phyloP scores from a whole-genome alignment of 306 rosid species.

The Canavalia gladiata region DNA sequence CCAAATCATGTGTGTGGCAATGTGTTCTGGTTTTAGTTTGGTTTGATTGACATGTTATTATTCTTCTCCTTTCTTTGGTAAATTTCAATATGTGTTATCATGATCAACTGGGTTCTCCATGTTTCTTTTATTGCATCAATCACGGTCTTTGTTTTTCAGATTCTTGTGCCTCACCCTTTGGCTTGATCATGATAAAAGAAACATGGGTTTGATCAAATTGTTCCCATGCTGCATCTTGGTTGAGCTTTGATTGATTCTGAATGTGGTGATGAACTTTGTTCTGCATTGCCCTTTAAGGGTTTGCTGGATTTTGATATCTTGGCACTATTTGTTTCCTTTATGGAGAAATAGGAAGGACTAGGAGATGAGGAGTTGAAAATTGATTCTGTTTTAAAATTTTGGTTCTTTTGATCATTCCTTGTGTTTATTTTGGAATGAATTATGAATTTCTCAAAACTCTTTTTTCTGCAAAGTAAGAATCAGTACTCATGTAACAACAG shows the following conservation, averaged over 20 bases:
- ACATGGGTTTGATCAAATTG: constrained; percentile 29
- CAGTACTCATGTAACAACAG: background rate
- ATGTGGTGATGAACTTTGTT: background rate
- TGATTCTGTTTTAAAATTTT: background rate
- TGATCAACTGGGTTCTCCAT: background rate
- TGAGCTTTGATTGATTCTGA: constrained; percentile 29
- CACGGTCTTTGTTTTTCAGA: background rate
- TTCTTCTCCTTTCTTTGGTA: constrained; percentile 33
- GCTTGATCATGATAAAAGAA: background rate
- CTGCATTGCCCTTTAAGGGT: background rate
- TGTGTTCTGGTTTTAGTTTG: constrained; percentile 25
- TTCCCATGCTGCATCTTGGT: constrained; percentile 25
- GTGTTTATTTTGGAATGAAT: constrained; percentile 9
- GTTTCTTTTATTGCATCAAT: constrained; percentile 15
- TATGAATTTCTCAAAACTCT: background rate
- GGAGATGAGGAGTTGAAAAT: background rate
- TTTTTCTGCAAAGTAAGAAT: background rate
- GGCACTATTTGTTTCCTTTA: background rate
- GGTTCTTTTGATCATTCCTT: background rate
- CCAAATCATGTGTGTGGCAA: background rate
- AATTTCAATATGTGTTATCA: constrained; percentile 3
- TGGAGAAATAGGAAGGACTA: background rate
- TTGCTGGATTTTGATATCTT: constrained; percentile 11
- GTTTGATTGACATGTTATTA: constrained; percentile 25
- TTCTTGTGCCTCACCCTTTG: constrained; percentile 4